Percentiles rank a stretch among this genome's conserved stretches.
These are phyloP conservation scores for Fermentozyma sake DNA, from an alignment of 1,139 yeast species.

Conservation along the genomic window DNA sequence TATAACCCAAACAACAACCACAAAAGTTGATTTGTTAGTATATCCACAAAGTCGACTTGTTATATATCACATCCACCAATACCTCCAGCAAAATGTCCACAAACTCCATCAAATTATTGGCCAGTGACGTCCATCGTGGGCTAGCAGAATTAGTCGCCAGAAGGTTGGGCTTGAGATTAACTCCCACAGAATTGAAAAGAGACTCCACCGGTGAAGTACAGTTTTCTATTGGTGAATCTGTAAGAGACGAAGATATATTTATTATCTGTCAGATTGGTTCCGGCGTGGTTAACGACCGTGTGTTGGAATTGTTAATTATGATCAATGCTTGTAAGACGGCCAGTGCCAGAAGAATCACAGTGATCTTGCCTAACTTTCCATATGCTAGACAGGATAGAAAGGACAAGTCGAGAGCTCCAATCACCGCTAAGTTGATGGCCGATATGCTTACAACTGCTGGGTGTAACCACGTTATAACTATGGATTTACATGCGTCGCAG, in stretches of 20 bases:
- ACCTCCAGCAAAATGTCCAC: slow-evolving; percentile 10
- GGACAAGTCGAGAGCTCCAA: slow-evolving; percentile 95
- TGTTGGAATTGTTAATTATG: slow-evolving; percentile 84
- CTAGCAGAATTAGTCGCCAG: slow-evolving; percentile 72
- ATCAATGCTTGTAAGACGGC: slow-evolving; percentile 95
- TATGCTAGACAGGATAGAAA: slow-evolving; percentile 97
- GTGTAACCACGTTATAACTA: slow-evolving; percentile 92
- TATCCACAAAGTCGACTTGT: no score
- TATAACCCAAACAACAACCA: no score
- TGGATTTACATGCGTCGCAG: slow-evolving; percentile 97
- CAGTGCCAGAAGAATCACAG: slow-evolving; percentile 91
- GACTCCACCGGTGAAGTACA: slow-evolving; percentile 54
- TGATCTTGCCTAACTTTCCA: slow-evolving; percentile 92
- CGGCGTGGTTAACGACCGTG: slow-evolving; percentile 84
- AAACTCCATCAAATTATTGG: slow-evolving; percentile 81
- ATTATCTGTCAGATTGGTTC: slow-evolving; percentile 84
- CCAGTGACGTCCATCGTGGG: slow-evolving; percentile 91
- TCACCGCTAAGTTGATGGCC: slow-evolving; percentile 94
- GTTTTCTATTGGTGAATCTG: slow-evolving; percentile 80
- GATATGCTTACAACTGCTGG: slow-evolving; percentile 95
- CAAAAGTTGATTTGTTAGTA: no score
- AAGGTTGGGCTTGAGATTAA: slow-evolving; percentile 56
- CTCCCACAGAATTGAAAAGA: slow-evolving; percentile 58
- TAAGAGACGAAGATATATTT: slow-evolving; percentile 93
- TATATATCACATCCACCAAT: no score